A percentile compares a stretch with the other conserved stretches of the same genome.
These are phyloP conservation scores for Fusarium sp. DNA, from an alignment of 2,329 filamentous ascomycete genomes.

Conservation along the genomic window DNA sequence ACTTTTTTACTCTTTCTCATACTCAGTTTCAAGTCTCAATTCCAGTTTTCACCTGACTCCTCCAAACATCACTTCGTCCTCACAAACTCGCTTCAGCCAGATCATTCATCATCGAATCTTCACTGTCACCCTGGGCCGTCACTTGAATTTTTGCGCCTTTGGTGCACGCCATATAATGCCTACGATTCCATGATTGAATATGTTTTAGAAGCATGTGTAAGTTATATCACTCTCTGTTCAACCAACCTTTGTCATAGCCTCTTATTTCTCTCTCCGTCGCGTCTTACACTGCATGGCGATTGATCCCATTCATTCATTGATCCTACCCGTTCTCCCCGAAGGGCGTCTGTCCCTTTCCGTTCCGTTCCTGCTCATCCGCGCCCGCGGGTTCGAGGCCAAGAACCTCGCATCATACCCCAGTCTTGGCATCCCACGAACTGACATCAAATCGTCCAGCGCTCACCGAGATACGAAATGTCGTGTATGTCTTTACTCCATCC, in stretches of 20 bases:
- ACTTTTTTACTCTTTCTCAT: slow-evolving; percentile 27
- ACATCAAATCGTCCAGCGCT: slow-evolving; percentile 51
- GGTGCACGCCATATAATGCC: slow-evolving; percentile 47
- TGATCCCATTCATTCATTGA: slow-evolving; percentile 6
- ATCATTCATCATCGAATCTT: not conserved
- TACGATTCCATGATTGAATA: slow-evolving; percentile 46
- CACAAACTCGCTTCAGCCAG: slow-evolving; percentile 2
- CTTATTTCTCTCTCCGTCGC: not conserved
- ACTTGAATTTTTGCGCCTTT: slow-evolving; percentile 39
- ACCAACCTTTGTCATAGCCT: not conserved
- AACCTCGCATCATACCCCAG: slow-evolving; percentile 40
- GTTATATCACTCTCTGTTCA: slow-evolving; percentile 29
- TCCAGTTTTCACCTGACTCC: slow-evolving; percentile 7
- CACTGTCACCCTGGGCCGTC: slow-evolving; percentile 26
- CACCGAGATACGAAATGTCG: slow-evolving; percentile 59
- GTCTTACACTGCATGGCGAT: not conserved
- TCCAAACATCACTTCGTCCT: slow-evolving; percentile 22
- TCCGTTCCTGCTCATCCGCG: slow-evolving; percentile 22
- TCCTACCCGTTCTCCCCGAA: slow-evolving; percentile 11
- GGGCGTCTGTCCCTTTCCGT: slow-evolving; percentile 18
- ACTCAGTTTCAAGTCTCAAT: not conserved
- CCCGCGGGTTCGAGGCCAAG: slow-evolving; percentile 40
- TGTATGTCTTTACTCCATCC: slow-evolving; percentile 49
- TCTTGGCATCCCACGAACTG: slow-evolving; percentile 49
- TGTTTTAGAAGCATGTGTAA: slow-evolving; percentile 56